A percentile compares a stretch with the other conserved stretches of the same genome.
Evolutionary conservation across 2,329 filamentous ascomycete species (phyloP).

Genomic region (Xylariaceae sp.): DNA sequence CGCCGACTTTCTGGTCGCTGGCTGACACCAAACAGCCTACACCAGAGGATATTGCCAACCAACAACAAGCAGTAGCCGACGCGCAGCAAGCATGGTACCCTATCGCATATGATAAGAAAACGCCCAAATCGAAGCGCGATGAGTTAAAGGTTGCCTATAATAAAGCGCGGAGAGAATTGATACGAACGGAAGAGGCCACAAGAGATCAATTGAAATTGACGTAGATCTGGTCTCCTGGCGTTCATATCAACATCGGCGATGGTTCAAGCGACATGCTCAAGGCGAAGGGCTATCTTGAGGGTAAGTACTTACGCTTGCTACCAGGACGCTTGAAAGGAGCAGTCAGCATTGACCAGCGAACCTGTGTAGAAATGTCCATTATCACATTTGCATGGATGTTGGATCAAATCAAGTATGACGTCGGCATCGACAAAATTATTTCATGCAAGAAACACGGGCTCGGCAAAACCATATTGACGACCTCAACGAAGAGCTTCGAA

Average conservation of each 20-base stretch:
- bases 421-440: background rate
- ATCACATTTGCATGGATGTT: conserved; percentile 9
- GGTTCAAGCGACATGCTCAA: conserved; percentile 1
- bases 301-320: background rate
- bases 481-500: background rate
- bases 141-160: conserved; percentile 3
- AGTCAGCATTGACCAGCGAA: background rate
- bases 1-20: conserved; percentile 8
- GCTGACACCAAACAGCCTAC: too few species aligned
- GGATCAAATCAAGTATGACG: background rate
- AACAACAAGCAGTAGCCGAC: background rate
- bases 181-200: background rate
- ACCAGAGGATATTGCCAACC: background rate
- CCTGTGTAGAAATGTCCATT: background rate
- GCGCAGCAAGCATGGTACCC: background rate
- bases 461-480: background rate
- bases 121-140: background rate
- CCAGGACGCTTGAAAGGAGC: background rate
- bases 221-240: conserved; percentile 8
- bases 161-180: background rate
- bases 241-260: conserved; percentile 6
- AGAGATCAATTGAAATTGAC: background rate
- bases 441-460: background rate
- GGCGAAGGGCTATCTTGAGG: background rate
- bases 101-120: background rate